Percentiles rank a stretch among this genome's conserved stretches.
Conservation (phyloP, 257 asterid genomes). For the Solanum ahanhuiri region DNA sequence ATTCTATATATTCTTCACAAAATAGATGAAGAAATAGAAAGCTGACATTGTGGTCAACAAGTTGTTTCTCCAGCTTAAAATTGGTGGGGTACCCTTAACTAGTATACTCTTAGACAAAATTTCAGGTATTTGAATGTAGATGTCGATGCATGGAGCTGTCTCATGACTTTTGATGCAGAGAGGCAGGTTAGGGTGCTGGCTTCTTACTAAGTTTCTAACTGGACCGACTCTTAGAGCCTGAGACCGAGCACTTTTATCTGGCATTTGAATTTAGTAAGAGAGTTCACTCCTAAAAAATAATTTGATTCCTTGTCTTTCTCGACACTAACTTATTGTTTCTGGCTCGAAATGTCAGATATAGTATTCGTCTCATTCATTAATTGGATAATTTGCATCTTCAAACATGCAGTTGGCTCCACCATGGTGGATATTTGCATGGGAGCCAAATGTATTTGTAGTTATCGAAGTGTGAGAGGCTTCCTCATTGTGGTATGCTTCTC, state of each 20-base stretch:
- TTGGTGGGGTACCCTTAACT: neutral
- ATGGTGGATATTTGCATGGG: constrained; percentile 56
- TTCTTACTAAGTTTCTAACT: constrained; percentile 52
- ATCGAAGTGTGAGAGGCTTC: constrained; percentile 67
- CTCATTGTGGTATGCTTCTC: constrained; percentile 94
- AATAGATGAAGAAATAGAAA: neutral
- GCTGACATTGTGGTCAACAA: neutral
- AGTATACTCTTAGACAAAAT: constrained; percentile 5
- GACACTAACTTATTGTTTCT: neutral
- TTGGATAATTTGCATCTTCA: constrained; percentile 52
- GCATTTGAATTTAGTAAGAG: constrained; percentile 43
- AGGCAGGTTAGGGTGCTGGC: constrained; percentile 69
- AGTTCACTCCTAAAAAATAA: constrained; percentile 3
- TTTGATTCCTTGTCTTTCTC: constrained; percentile 10
- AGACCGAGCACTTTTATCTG: constrained; percentile 46
- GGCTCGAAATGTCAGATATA: neutral
- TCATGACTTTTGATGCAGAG: constrained; percentile 93
- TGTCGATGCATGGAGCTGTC: constrained; percentile 60
- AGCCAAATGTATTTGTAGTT: constrained; percentile 50
- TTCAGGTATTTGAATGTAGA: constrained; percentile 23
- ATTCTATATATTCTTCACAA: neutral
- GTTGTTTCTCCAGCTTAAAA: neutral
- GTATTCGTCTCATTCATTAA: constrained; percentile 12
- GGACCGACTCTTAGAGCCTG: constrained; percentile 54
- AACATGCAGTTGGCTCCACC: constrained; percentile 71